Base-by-base conservation (phyloP, 305 asterid genomes). In the Nicotiana rustica region DNA sequence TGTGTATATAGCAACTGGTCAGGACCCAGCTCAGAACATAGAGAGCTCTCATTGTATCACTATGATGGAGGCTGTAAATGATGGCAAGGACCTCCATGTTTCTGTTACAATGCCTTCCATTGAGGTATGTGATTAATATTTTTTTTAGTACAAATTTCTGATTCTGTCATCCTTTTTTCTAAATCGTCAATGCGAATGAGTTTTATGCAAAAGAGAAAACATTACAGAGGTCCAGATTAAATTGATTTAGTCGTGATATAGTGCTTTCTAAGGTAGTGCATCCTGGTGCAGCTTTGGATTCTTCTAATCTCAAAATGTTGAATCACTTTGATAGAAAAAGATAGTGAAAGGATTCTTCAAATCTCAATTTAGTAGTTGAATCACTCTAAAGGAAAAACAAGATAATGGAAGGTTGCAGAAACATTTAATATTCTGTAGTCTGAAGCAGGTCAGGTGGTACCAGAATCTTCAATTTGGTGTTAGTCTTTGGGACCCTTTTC, bases 61-160 rank as follows among this genome's bases (percentile, higher is more conserved):
- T 33, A 81, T 81, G 83, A 67, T 81, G 78, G 83, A 81, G 77
- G 57, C 83, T 67, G 83, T 81, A 66, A 81, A 81, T 67, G 83
- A 67, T 67, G 83, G 83, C 33, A 81, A 81, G 78, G 83, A 81
- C 59, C 78, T 81, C 33, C 83, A 81, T 66, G 21, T 81, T 67
- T 81, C 83, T 18, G 83, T 81, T 13, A 67, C 83, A 56, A 81
- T 81, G 83, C 83, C 83, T 81, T 81, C 78, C 68, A 81, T 81
- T 81, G 84, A 82, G 83, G 83, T 81, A 67, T 52, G 78, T 57
- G 31, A 25, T 47, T 21, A 25, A 25, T 35, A 47, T 49, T 49
- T 73, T 49, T 14, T 71, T 71, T 25, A 9, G 47, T 71, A 59
- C 61, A 21, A 41, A 70, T 41, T 70, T 69, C 33, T 36, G 17